Evolutionary conservation across 2,329 filamentous ascomycete genomes (phyloP).

Genomic region (Epichloe baconii): DNA sequence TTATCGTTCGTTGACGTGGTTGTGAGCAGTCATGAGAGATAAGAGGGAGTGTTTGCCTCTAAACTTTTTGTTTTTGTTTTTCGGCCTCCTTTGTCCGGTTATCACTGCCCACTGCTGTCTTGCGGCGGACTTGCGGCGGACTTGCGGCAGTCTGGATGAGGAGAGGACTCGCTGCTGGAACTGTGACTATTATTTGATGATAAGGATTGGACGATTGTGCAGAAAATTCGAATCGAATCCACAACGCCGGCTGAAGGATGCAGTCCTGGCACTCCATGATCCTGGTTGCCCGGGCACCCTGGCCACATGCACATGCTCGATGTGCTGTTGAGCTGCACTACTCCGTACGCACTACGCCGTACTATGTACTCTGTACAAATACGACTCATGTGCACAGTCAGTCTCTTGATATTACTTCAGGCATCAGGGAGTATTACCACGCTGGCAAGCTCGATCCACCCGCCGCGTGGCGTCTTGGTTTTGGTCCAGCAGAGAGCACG

Average conservation of each 20-base stretch:
- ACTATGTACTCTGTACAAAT: neutral
- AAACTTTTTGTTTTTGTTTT: too few species aligned
- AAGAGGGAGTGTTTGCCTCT: too few species aligned
- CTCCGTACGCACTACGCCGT: too few species aligned
- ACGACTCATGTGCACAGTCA: neutral
- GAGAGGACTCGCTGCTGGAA: too few species aligned
- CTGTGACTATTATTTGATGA: neutral
- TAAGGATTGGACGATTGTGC: neutral
- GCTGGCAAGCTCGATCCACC: neutral
- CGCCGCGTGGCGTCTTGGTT: slow-evolving; percentile 6
- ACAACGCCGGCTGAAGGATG: neutral
- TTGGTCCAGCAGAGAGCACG: neutral
- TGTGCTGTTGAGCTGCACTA: too few species aligned
- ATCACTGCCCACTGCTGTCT: too few species aligned
- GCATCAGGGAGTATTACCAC: neutral
- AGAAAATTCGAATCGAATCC: neutral
- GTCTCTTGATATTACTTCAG: neutral
- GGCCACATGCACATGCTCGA: neutral
- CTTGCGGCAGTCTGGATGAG: too few species aligned
- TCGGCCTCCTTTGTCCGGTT: too few species aligned
- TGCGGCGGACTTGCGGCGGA: too few species aligned
- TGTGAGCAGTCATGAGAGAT: too few species aligned
- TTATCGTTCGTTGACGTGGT: too few species aligned
- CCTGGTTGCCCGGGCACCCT: neutral
- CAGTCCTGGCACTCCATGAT: neutral